Base-by-base conservation (phyloP, 192 early-diverging fungal species). In the Coemansia sp. region DNA sequence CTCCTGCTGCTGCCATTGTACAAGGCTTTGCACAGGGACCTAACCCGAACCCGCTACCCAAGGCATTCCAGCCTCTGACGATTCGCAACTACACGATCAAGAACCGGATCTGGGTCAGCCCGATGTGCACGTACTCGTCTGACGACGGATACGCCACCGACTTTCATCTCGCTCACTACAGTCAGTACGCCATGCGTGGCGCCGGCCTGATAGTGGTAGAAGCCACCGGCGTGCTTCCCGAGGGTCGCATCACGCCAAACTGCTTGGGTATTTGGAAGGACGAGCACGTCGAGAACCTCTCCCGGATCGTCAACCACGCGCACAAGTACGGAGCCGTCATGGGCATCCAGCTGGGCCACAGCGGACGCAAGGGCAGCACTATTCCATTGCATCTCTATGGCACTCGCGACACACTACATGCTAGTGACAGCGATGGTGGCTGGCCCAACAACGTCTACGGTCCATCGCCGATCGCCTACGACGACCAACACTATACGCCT, bases 111-210 rank as follows among this genome's bases (percentile, higher is more conserved):
- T 82, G 80, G 13, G 88, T 94, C 52, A 86, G 91, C 19, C 94
- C 95, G 55, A 95, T 94, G 93, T 94, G 93, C 82, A 88, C 85
- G 86, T 93, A 91, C 75, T 88, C 88, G n/a, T 72, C 86, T 6
- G 64, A 86, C 7, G 88, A 92, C 68, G 93, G 92, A 0, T 84
- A 82, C 40, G 68, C 87, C 23, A 91, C 80, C 10, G 86, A 91
- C 69, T 91, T 85, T 49, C 91, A 93, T 60, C 49, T 91, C 3
- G 86, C 74, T 17, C 88, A 88, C 74, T 75, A 74, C 32, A 88
- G 91, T 38, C 86, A 91, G 49, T 93, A 59, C 61, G 94, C 94
- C 10, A 66, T 91, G 60, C 84, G 87, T 40, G 95, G 94, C 28
- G 88, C 87, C 19, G 95, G 94, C 6, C 76, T 95, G 37, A 83